Conservation (phyloP, 495 filamentous ascomycete species). For the Aspergillus leporis region DNA sequence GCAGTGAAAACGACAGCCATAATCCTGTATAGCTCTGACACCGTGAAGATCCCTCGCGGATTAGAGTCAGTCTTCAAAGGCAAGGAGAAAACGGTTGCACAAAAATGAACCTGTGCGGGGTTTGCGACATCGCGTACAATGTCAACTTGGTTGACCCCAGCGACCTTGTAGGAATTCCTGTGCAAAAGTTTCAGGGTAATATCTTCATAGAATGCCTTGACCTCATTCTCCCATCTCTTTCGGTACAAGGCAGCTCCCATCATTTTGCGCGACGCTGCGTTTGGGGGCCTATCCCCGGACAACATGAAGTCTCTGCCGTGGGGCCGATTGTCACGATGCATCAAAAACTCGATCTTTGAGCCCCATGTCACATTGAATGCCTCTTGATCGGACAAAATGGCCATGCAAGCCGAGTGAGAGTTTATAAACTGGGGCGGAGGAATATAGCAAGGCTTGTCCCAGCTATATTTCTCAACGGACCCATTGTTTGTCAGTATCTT, state of each 20-base stretch:
- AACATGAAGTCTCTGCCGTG: constrained; percentile 57
- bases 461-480: constrained; percentile 51
- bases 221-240: constrained; percentile 50
- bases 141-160: constrained; percentile 57
- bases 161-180: constrained; percentile 51
- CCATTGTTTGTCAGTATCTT: constrained; percentile 50
- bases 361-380: constrained; percentile 59
- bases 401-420: constrained; percentile 49
- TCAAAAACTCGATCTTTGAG: constrained; percentile 51
- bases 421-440: constrained; percentile 41
- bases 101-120: constrained; percentile 59
- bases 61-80: constrained; percentile 64
- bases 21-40: constrained; percentile 59
- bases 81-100: constrained; percentile 61
- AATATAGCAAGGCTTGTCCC: constrained; percentile 41
- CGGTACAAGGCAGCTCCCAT: constrained; percentile 50
- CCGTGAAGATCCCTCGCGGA: constrained; percentile 55
- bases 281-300: constrained; percentile 49
- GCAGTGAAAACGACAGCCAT: constrained; percentile 60
- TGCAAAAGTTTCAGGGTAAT: constrained; percentile 54
- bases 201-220: constrained; percentile 52
- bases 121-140: constrained; percentile 66
- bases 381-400: constrained; percentile 49
- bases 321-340: constrained; percentile 37
- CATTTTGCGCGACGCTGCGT: constrained; percentile 48